Base-by-base conservation (phyloP, 192 early-diverging fungal species). In the Coemansia sp. region DNA sequence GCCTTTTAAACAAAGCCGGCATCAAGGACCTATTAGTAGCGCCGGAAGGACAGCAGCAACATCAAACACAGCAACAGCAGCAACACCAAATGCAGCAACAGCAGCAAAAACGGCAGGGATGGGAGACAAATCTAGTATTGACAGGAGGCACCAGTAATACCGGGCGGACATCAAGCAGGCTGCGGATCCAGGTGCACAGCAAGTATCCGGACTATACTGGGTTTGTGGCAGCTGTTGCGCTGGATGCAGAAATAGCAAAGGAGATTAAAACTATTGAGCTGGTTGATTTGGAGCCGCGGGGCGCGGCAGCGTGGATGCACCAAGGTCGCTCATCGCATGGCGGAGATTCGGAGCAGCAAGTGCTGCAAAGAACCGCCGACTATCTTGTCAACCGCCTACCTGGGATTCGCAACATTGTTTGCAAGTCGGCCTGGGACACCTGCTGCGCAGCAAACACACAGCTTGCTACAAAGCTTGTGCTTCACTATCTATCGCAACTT, bases 111-210 rank as follows among this genome's bases (percentile, higher is more conserved):
- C 47, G 21, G 13, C 23, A 12, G 12, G 21, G 32, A 26, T 76
- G 74, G 74, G 18, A 63, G 1, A 71, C 68, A 12, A 76, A 76
- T 37, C 12, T 70, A 4, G 12, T 2, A 13, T 13, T 65, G 12
- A 40, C 64, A 4, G 13, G 39, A 40, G 42, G 44, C 4, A 26
- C 32, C 12, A 9, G 18, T 0, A 3, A 42, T 8, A 13, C 41
- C 16, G 49, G 38, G 5, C 9, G 2, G 4, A 37, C 61, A 7
- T 45, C 48, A 32, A 32, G 32, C 5, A 16, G 32, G 5, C 65
- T 76, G n/a, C 53, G 74, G 18, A 49, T 76, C 2, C 74, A 76
- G 42, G 45, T 64, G 15, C 64, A 67, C 67, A 64, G 58, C 38
- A 53, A 37, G 11, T 9, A n/a, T 2, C 68, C 74, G 11, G 62